Evolutionary conservation across 164 flowering plant genomes (phyloP).

Genomic region (Nymphaea thermarum): DNA sequence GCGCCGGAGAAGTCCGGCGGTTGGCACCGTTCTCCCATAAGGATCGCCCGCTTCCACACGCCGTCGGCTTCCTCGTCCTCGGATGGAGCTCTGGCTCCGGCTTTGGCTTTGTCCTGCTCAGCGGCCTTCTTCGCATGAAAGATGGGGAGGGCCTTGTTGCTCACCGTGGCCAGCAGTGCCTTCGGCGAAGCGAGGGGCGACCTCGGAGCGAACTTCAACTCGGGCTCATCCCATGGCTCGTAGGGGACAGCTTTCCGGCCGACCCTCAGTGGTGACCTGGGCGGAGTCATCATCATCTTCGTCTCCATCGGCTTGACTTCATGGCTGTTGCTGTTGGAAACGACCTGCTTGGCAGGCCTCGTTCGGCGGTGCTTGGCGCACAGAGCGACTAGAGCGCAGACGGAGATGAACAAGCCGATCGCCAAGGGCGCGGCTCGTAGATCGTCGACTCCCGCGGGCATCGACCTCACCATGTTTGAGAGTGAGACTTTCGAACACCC

Average conservation of each 20-base stretch:
- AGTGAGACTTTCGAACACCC: neutral
- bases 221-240: neutral
- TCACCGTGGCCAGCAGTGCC: slow-evolving; percentile 27
- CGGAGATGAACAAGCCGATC: slow-evolving; percentile 21
- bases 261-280: neutral
- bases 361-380: slow-evolving; percentile 23
- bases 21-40: slow-evolving; percentile 73
- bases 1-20: slow-evolving; percentile 72
- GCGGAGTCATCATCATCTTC: neutral
- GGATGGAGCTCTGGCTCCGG: neutral
- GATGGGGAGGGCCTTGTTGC: slow-evolving; percentile 34
- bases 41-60: slow-evolving; percentile 48
- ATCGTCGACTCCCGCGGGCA: neutral
- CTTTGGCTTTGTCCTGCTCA: neutral
- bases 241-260: neutral
- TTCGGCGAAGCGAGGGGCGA: slow-evolving; percentile 21
- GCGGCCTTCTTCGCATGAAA: slow-evolving; percentile 7
- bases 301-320: neutral
- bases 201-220: slow-evolving; percentile 4
- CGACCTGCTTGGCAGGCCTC: neutral
- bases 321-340: neutral
- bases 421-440: slow-evolving; percentile 3
- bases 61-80: slow-evolving; percentile 34
- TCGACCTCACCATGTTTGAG: neutral
- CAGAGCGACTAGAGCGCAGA: slow-evolving; percentile 20